Base-by-base conservation (phyloP, 257 asterid genomes). In the Plantago elongata region DNA sequence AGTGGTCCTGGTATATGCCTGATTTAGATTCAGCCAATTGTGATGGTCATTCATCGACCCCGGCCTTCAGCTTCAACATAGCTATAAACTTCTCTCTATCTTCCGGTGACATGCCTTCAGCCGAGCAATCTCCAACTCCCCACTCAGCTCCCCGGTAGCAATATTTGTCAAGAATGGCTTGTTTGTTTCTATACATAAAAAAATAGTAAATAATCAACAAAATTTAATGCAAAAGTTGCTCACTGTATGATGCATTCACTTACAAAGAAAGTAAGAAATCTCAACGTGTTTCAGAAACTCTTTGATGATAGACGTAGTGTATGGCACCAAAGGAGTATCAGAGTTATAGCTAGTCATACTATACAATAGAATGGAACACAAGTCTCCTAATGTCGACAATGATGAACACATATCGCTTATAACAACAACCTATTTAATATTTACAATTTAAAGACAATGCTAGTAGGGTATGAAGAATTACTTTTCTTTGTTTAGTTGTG, bases 81-180 rank as follows among this genome's bases (percentile, higher is more conserved):
- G 95, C 56, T 47, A 92, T 89, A 69, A 92, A 92, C 38, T 72
- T 80, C 11, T 92, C 98, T 75, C 74, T 70, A 0, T 92, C 98
- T n/a, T 88, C 90, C 0, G 86, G 93, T 14, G 97, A 47, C 98
- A 92, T 86, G 46, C 63, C 95, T 0, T 75, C 93, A 9, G 97
- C 79, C 2, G 97, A 92, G 74, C 98, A 89, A 77, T 92, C 98
- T 65, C 98, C 98, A 7, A 92, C 88, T 48, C 98, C 98, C 98
- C 97, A 92, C 63, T 89, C 98, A 56, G 98, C 98, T 71, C 98
- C 97, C 11, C 98, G 79, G 52, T 84, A 16, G 79, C 97, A 92
- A 55, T 92, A 92, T 62, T 92, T 89, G 77, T 92, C 97, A 13
- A 66, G 72, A 65, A 68, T 81, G 44, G 75, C 64, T 65, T 76